Evolutionary conservation across 2,329 filamentous ascomycete genomes (phyloP).

Genomic region (Stagonosporopsis cucurbitacearum): DNA sequence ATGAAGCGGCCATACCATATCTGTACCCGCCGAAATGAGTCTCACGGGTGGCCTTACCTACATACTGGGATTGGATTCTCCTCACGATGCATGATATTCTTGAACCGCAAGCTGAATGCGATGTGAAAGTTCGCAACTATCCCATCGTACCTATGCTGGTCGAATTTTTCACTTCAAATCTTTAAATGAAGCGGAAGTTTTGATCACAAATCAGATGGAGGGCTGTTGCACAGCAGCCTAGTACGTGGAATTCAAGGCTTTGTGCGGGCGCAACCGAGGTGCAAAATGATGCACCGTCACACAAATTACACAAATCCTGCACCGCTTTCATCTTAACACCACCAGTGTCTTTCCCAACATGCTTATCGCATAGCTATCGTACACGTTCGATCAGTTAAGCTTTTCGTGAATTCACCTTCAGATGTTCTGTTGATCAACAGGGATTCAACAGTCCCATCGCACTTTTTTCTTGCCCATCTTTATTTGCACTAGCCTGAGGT

Average conservation of each 20-base stretch:
- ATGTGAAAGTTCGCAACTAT: neutral
- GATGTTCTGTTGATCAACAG: neutral
- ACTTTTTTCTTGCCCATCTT: neutral
- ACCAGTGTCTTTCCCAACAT: too few relatives aligned
- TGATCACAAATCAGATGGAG: neutral
- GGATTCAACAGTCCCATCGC: neutral
- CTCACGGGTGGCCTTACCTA: neutral
- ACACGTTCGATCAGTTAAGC: neutral
- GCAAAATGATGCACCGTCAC: neutral
- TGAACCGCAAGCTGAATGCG: neutral
- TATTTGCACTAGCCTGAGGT: neutral
- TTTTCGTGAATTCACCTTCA: too few relatives aligned
- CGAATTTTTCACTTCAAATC: too few relatives aligned
- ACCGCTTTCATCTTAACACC: too few relatives aligned
- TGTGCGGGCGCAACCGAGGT: neutral
- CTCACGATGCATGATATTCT: too few relatives aligned
- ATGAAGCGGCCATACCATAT: neutral
- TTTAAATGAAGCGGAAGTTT: too few relatives aligned
- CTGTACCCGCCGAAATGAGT: conserved; percentile 6
- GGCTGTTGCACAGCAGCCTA: neutral
- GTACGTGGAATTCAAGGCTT: too few relatives aligned
- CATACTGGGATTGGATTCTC: neutral
- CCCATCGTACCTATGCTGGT: neutral
- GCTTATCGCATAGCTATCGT: too few relatives aligned
- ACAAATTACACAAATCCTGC: neutral